Base-by-base conservation (phyloP, 306 rosid species). In the Oxytropis ochrocephala region DNA sequence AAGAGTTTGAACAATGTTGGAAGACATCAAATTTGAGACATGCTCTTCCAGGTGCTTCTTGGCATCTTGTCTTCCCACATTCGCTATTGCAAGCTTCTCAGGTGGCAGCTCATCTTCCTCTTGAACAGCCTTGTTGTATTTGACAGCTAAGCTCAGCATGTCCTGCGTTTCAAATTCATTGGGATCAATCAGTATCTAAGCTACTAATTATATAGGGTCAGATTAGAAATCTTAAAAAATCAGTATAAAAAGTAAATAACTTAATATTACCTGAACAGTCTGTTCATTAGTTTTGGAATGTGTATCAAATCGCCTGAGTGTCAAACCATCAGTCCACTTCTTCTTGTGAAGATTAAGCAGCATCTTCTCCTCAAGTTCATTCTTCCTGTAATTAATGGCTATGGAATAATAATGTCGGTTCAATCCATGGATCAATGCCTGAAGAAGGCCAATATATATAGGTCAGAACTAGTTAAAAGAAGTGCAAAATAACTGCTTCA, bases 21-120 rank as follows among this genome's bases (percentile, higher is more conserved):
- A 85, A 13, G 98, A 92, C 98, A 92, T 92, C 84, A 92, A 76
- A 74, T 89, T 86, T 72, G 98, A 89, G 68, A 92, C 86, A 36
- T 92, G 98, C 66, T 92, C 98, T 82, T 92, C 95, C 4, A 92
- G 91, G 80, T 92, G 98, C 89, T 92, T 92, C 84, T 92, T 92
- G 8, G 98, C 96, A 78, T 89, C 98, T 70, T 89, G 96, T 71
- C 98, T 89, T 58, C 98, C 98, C 61, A 89, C 98, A 74, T 89
- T 92, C 30, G 95, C 98, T 33, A 92, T 92, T 7, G 93, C 98
- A 36, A 92, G 95, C 78, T 92, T 92, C 80, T 89, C 96, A 0
- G 96, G 98, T 11, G 96, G 74, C 66, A 92, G 75, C 62, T 92
- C 98, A 54, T 89, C 98, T 83, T 92, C 98, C 84, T 92, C 96